Conservation (phyloP, 2,329 filamentous ascomycete species). For the Trichoderma polysporum region DNA sequence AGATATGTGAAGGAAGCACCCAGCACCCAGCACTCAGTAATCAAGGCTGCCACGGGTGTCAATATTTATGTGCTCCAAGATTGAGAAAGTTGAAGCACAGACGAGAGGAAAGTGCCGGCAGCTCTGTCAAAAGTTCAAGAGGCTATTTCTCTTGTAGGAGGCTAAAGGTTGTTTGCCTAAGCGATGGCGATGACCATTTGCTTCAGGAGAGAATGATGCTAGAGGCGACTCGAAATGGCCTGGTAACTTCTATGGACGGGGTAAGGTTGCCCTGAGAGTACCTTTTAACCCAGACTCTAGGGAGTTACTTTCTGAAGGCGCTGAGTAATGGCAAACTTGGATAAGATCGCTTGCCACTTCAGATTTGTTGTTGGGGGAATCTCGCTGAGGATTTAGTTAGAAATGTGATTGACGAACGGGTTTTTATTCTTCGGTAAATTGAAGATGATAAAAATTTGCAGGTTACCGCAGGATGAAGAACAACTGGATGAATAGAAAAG, state of each 20-base stretch:
- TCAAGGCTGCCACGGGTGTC: background rate
- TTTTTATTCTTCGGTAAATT: background rate
- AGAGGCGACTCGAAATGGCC: background rate
- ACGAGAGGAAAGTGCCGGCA: slow-evolving; percentile 6
- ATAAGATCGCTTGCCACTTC: background rate
- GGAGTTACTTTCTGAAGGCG: background rate
- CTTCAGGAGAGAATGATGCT: background rate
- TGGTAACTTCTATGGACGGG: slow-evolving; percentile 10
- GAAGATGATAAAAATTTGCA: background rate
- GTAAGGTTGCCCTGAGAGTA: slow-evolving; percentile 10
- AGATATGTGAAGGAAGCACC: background rate
- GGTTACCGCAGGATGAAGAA: background rate
- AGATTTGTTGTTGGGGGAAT: background rate
- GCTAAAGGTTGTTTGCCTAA: background rate
- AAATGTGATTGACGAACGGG: background rate
- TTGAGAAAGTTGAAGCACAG: background rate
- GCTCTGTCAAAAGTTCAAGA: background rate
- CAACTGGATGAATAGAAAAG: background rate
- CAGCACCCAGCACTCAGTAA: background rate
- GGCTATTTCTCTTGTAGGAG: background rate
- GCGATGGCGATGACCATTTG: background rate
- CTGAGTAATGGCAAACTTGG: background rate
- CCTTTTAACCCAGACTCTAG: slow-evolving; percentile 2
- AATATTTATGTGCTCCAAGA: background rate
- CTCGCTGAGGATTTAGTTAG: background rate